Conservation (phyloP, 768 basidiomycete genomes). For the Lactarius indigo region DNA sequence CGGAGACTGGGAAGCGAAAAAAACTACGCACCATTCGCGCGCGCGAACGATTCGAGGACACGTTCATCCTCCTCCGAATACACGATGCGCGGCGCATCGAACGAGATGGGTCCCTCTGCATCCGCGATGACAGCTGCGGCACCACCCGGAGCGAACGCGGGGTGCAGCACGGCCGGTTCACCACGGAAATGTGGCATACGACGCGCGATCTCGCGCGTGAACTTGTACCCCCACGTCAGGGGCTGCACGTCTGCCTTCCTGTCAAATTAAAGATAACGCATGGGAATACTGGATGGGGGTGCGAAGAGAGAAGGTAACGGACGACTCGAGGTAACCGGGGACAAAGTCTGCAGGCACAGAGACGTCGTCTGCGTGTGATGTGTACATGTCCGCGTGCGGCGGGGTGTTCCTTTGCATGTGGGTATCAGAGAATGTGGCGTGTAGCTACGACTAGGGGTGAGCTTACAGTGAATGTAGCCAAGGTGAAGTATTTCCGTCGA, state of each 20-base stretch:
- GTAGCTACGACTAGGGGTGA: neutral
- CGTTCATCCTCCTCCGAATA: conserved; percentile 22
- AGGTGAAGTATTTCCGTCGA: conserved; percentile 16
- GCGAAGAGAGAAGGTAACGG: conserved; percentile 42
- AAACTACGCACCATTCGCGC: neutral
- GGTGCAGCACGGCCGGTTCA: conserved; percentile 30
- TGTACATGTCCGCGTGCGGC: conserved; percentile 25
- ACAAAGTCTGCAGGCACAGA: conserved; percentile 25
- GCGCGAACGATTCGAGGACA: conserved; percentile 32
- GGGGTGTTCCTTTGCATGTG: conserved; percentile 18
- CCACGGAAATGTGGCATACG: conserved; percentile 44
- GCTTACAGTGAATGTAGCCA: conserved; percentile 18
- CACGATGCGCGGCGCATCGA: conserved; percentile 31
- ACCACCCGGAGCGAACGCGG: conserved; percentile 33
- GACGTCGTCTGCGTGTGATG: conserved; percentile 23
- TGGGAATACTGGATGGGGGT: conserved; percentile 32
- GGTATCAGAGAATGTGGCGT: neutral
- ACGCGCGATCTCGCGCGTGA: conserved; percentile 47
- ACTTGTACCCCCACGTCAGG: conserved; percentile 53
- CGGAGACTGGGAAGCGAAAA: neutral
- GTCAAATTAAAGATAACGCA: conserved; percentile 21
- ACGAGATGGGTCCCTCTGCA: conserved; percentile 26
- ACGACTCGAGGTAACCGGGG: conserved; percentile 36
- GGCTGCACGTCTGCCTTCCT: conserved; percentile 36
- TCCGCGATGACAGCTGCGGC: conserved; percentile 23